A percentile compares a stretch with the other conserved stretches of the same genome.
Evolutionary conservation across 192 early-diverging fungal species (phyloP).

Genomic region (Backusella parvicylindrica): DNA sequence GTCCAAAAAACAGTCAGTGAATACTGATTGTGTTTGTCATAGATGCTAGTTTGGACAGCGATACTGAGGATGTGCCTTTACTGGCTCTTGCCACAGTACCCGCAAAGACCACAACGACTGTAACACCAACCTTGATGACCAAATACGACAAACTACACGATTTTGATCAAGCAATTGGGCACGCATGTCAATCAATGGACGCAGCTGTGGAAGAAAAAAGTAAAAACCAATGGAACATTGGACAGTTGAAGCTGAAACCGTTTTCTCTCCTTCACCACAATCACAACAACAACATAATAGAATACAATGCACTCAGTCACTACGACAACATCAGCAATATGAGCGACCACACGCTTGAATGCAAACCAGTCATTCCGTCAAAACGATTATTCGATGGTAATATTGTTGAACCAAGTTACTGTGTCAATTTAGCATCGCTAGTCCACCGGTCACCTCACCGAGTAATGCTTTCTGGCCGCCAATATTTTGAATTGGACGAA

Average conservation of each 20-base stretch:
- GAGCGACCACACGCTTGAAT: background rate
- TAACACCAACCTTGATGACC: background rate
- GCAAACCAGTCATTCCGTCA: background rate
- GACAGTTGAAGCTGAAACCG: no score
- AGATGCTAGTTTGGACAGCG: no score
- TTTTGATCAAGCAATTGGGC: constrained; percentile 1
- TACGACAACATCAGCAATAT: background rate
- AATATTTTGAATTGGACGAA: constrained; percentile 7
- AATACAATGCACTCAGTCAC: no score
- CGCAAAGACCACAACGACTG: background rate
- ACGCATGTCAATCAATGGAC: background rate
- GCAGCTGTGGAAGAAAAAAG: background rate
- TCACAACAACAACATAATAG: no score
- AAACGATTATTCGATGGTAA: background rate
- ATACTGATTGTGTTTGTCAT: no score
- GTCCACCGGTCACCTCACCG: constrained; percentile 1
- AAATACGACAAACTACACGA: background rate
- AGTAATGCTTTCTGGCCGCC: constrained; percentile 9
- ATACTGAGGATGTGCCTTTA: background rate
- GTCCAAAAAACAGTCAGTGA: no score
- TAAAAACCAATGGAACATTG: background rate
- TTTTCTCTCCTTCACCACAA: background rate
- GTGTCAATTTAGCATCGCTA: background rate
- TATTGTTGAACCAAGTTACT: background rate
- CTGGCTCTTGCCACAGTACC: background rate